Evolutionary conservation across 1,284 basidiomycete species (phyloP).

Genomic region (Fomitiporia mediterranea): DNA sequence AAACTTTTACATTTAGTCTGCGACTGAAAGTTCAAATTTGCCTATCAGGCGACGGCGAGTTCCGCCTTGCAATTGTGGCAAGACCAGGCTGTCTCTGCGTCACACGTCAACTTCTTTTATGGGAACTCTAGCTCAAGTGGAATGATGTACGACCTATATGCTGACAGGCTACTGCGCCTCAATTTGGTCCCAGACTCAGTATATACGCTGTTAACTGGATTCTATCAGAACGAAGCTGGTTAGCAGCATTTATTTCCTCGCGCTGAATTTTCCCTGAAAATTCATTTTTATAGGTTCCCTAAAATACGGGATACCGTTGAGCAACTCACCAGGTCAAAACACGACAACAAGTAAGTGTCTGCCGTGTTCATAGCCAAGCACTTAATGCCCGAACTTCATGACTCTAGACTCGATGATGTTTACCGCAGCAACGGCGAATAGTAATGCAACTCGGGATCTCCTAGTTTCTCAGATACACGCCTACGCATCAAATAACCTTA

Average conservation of each 20-base stretch:
- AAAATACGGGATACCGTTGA: constrained; percentile 12
- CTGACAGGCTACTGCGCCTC: constrained; percentile 35
- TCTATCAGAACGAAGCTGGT: constrained; percentile 8
- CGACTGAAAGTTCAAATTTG: neutral
- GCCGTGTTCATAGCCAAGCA: neutral
- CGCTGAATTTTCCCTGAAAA: neutral
- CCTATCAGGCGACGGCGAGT: constrained; percentile 1
- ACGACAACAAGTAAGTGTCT: constrained; percentile 4
- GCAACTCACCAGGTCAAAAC: neutral
- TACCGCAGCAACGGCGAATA: constrained; percentile 31
- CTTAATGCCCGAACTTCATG: neutral
- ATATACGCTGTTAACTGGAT: constrained; percentile 9
- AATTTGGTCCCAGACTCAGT: constrained; percentile 26
- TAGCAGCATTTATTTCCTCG: neutral
- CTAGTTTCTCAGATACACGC: neutral
- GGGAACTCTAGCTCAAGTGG: constrained; percentile 29
- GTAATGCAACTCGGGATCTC: constrained; percentile 15
- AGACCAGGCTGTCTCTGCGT: constrained; percentile 6
- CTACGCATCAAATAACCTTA: constrained; percentile 5
- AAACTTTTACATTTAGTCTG: neutral
- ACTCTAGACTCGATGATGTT: constrained; percentile 37
- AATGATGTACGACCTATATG: constrained; percentile 44
- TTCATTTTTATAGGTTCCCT: neutral
- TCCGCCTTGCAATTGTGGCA: constrained; percentile 19
- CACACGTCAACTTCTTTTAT: constrained; percentile 28